These are phyloP conservation scores for Aspergillus wentii DNA, from an alignment of 495 filamentous ascomycete species.

Conservation along the genomic window DNA sequence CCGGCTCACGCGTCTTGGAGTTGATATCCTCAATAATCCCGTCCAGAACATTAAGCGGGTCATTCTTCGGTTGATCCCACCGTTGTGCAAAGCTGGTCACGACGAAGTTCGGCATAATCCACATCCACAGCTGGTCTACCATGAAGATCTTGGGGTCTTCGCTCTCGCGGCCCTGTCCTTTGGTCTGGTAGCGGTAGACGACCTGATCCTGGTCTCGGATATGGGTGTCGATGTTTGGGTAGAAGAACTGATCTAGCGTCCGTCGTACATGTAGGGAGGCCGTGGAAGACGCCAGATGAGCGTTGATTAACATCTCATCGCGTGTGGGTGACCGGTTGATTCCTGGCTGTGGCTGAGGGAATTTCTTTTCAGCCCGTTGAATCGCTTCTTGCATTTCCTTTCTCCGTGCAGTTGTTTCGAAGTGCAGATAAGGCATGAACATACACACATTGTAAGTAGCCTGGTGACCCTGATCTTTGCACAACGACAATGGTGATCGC, in stretches of 20 bases:
- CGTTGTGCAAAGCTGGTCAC: constrained; percentile 65
- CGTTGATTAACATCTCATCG: constrained; percentile 61
- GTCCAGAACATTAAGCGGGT: constrained; percentile 59
- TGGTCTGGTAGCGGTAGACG: constrained; percentile 58
- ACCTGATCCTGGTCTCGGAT: constrained; percentile 65
- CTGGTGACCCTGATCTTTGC: constrained; percentile 23
- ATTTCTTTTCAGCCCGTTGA: constrained; percentile 31
- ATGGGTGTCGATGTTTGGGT: constrained; percentile 65
- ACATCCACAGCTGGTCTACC: constrained; percentile 74
- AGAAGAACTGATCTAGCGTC: constrained; percentile 68
- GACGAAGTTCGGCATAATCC: constrained; percentile 59
- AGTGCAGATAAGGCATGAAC: constrained; percentile 68
- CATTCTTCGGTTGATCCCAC: constrained; percentile 67
- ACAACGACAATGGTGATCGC: constrained; percentile 17
- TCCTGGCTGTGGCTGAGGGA: constrained; percentile 4
- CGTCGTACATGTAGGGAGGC: constrained; percentile 60
- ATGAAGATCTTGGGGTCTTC: constrained; percentile 66
- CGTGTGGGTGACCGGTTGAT: constrained; percentile 30
- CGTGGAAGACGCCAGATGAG: constrained; percentile 50
- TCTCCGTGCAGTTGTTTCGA: constrained; percentile 54
- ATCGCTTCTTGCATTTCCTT: constrained; percentile 59
- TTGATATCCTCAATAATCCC: constrained; percentile 66
- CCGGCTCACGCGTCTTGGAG: constrained; percentile 59
- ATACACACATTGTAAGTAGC: constrained; percentile 48
- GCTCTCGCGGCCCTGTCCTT: constrained; percentile 19